phyloP scores from a whole-genome alignment of 2,329 filamentous ascomycete genomes.

The Escovopsis weberi region DNA sequence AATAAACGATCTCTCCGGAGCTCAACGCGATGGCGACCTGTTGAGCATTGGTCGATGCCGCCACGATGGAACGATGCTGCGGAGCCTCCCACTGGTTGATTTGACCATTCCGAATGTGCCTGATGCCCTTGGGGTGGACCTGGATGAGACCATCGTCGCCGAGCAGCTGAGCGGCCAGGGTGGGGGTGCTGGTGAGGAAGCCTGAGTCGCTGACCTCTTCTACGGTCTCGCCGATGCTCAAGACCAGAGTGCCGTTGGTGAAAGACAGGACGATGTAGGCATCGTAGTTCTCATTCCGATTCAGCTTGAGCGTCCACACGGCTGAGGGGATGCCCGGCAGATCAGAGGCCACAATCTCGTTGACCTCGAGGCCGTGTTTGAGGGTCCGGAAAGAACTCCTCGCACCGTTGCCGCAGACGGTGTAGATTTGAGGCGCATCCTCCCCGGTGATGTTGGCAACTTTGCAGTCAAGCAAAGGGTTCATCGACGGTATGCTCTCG shows the following conservation, averaged over 20 bases:
- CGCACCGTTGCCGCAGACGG: constrained; percentile 76
- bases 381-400: constrained; percentile 82
- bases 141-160: constrained; percentile 88
- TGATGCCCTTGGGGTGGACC: constrained; percentile 90
- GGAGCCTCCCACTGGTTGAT: constrained; percentile 91
- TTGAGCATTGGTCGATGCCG: constrained; percentile 80
- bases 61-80: constrained; percentile 87
- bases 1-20: constrained; percentile 94
- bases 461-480: constrained; percentile 82
- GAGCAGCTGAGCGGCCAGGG: constrained; percentile 82
- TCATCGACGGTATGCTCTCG: constrained; percentile 76
- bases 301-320: constrained; percentile 91
- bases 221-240: constrained; percentile 93
- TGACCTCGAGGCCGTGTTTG: constrained; percentile 84
- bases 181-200: constrained; percentile 77
- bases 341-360: constrained; percentile 90
- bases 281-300: constrained; percentile 69
- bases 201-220: constrained; percentile 91
- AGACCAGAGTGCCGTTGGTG: constrained; percentile 73
- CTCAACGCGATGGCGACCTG: constrained; percentile 91
- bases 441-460: constrained; percentile 82
- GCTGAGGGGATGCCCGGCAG: constrained; percentile 76
- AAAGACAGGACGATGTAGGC: constrained; percentile 94
- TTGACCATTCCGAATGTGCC: constrained; percentile 65
- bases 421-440: constrained; percentile 93